Conservation (phyloP, 202 grass and related monocot genomes). For the Setaria viridis region DNA sequence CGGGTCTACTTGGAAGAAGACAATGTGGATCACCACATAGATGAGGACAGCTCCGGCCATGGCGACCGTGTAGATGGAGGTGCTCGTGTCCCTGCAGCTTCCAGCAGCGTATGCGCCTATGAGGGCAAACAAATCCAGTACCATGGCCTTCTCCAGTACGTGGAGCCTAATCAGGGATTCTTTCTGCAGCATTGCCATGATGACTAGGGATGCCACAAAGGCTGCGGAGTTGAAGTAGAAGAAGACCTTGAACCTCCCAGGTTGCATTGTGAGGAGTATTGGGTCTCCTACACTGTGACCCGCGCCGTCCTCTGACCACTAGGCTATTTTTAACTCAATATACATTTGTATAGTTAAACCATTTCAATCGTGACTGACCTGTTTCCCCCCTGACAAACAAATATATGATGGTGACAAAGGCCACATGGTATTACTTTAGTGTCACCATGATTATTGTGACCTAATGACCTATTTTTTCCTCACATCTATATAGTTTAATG, state of each 20-base stretch:
- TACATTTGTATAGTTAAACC: no score
- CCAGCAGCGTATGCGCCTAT: constrained; percentile 41
- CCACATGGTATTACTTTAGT: no score
- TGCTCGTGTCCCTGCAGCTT: background rate
- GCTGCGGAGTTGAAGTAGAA: constrained; percentile 50
- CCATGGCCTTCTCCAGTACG: constrained; percentile 25
- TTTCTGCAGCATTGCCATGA: constrained; percentile 47
- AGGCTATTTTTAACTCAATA: no score
- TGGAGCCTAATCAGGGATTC: background rate
- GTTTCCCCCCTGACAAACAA: no score
- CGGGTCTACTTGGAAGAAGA: constrained; percentile 14
- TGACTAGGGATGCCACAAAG: constrained; percentile 47
- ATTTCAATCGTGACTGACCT: no score
- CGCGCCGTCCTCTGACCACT: background rate
- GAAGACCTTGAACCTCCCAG: constrained; percentile 45
- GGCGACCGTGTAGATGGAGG: background rate
- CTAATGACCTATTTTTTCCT: no score
- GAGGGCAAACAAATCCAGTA: constrained; percentile 43
- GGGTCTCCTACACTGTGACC: background rate
- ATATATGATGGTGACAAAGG: no score
- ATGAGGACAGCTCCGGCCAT: background rate
- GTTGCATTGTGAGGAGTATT: constrained; percentile 3
- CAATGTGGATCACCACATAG: constrained; percentile 13
- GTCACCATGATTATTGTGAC: no score
- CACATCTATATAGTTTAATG: no score